phyloP scores from a whole-genome alignment of 139 green algal species.

The Chlorella ohadii region DNA sequence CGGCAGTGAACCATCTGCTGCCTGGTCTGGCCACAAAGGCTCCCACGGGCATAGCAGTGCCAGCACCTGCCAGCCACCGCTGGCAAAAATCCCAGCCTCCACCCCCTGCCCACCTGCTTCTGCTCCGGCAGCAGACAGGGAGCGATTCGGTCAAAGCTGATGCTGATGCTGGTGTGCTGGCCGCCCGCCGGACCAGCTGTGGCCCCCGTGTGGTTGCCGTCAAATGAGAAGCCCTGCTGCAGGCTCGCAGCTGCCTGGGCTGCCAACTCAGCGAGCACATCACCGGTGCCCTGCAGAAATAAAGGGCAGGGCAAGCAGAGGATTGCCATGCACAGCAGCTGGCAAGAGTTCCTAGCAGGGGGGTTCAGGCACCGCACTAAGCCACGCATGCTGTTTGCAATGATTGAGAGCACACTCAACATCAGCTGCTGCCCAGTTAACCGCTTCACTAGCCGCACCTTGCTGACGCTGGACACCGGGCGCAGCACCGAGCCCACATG shows the following conservation, averaged over 20 bases:
- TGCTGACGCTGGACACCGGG: slow-evolving; percentile 28
- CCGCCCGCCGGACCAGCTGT: not conserved
- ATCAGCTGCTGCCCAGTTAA: no score
- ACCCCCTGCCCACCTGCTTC: slow-evolving; percentile 35
- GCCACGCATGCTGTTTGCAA: no score
- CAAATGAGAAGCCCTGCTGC: not conserved
- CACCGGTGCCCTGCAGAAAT: slow-evolving; percentile 2
- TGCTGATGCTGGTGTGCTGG: not conserved
- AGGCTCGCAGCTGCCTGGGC: not conserved
- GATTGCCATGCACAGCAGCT: not conserved
- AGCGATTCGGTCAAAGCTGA: slow-evolving; percentile 43
- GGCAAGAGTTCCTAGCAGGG: not conserved
- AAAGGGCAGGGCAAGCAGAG: no score
- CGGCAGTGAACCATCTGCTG: no score
- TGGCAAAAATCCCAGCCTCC: no score
- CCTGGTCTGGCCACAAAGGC: no score
- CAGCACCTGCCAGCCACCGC: no score
- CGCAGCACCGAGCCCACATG: not conserved
- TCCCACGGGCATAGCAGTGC: no score
- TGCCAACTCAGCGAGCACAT: slow-evolving; percentile 13
- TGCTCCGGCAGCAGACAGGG: slow-evolving; percentile 85
- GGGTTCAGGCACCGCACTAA: no score
- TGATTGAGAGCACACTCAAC: no score
- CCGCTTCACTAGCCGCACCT: not conserved
- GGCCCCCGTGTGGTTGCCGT: not conserved